Percentiles rank a stretch among this genome's conserved stretches.
Conservation (phyloP, 2,329 filamentous ascomycete genomes). For the Penicillium hesseltinei region DNA sequence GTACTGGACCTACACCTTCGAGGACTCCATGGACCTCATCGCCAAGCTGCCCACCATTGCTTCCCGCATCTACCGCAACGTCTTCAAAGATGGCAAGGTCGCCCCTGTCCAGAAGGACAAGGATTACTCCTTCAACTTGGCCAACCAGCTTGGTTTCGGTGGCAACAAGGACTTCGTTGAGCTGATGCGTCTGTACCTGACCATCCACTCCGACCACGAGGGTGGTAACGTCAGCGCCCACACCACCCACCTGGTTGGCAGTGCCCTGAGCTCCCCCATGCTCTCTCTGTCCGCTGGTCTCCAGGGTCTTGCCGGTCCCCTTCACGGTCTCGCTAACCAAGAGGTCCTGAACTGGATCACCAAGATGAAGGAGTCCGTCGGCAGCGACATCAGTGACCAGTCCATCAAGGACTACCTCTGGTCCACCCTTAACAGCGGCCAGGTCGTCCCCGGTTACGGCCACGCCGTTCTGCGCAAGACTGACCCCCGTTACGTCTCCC, state of each 20-base stretch:
- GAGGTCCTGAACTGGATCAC: slow-evolving; percentile 98
- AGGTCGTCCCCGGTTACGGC: slow-evolving; percentile 96
- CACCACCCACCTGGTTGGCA: slow-evolving; percentile 97
- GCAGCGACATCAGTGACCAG: slow-evolving; percentile 93
- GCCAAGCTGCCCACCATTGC: slow-evolving; percentile 99
- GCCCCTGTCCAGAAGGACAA: slow-evolving; percentile 95
- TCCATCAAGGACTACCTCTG: slow-evolving; percentile 98
- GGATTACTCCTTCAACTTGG: slow-evolving; percentile 99
- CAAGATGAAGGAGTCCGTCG: slow-evolving; percentile 95
- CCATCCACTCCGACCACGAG: slow-evolving; percentile 99
- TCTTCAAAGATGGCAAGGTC: slow-evolving; percentile 99
- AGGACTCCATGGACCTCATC: slow-evolving; percentile 99
- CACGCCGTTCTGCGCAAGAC: slow-evolving; percentile 99
- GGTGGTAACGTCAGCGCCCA: slow-evolving; percentile 98
- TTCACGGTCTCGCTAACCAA: slow-evolving; percentile 99
- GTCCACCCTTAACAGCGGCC: slow-evolving; percentile 91
- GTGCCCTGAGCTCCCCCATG: slow-evolving; percentile 94
- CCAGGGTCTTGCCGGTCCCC: slow-evolving; percentile 95
- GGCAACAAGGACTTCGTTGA: slow-evolving; percentile 96
- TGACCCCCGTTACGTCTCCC: slow-evolving; percentile 96
- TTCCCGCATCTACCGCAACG: slow-evolving; percentile 98
- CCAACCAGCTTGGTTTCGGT: slow-evolving; percentile 97
- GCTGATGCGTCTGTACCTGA: slow-evolving; percentile 97
- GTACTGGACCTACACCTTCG: slow-evolving; percentile 99
- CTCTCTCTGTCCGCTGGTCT: slow-evolving; percentile 94